A percentile compares a stretch with the other conserved stretches of the same genome.
These are phyloP conservation scores for Cyclocybe aegerita DNA, from an alignment of 768 basidiomycete genomes.

Conservation along the genomic window DNA sequence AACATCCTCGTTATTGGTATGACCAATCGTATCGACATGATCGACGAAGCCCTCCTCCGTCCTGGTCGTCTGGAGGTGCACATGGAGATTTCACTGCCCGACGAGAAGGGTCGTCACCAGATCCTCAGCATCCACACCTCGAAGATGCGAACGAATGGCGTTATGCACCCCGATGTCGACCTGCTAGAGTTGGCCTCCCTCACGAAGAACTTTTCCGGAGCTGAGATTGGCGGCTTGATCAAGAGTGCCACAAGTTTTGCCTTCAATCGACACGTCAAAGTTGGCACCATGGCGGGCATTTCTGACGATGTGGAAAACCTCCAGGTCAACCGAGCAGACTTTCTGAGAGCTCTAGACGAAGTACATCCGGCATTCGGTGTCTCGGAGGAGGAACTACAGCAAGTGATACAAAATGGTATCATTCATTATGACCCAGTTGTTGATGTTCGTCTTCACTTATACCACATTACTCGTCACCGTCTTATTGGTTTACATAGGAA, in stretches of 20 bases:
- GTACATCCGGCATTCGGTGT: constrained; percentile 98
- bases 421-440: constrained; percentile 78
- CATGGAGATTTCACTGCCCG: constrained; percentile 98
- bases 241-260: constrained; percentile 99
- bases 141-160: constrained; percentile 90
- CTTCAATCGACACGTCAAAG: constrained; percentile 96
- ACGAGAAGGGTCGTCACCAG: constrained; percentile 88
- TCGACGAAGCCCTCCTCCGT: constrained; percentile 95
- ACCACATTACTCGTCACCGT: background rate
- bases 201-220: constrained; percentile 98
- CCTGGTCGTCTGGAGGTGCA: constrained; percentile 99
- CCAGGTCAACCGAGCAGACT: constrained; percentile 83
- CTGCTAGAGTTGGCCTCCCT: constrained; percentile 73
- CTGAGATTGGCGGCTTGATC: constrained; percentile 92
- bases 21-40: constrained; percentile 99
- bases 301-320: constrained; percentile 95
- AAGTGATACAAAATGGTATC: constrained; percentile 95
- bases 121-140: constrained; percentile 94
- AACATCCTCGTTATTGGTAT: constrained; percentile 99
- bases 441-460: constrained; percentile 57
- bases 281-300: constrained; percentile 96
- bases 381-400: constrained; percentile 91
- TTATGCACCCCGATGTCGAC: constrained; percentile 88
- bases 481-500: constrained; percentile 49
- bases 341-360: constrained; percentile 88